A percentile compares a stretch with the other conserved stretches of the same genome.
Evolutionary conservation across 2,329 filamentous ascomycete species (phyloP).

Genomic region (Thelonectria olida): DNA sequence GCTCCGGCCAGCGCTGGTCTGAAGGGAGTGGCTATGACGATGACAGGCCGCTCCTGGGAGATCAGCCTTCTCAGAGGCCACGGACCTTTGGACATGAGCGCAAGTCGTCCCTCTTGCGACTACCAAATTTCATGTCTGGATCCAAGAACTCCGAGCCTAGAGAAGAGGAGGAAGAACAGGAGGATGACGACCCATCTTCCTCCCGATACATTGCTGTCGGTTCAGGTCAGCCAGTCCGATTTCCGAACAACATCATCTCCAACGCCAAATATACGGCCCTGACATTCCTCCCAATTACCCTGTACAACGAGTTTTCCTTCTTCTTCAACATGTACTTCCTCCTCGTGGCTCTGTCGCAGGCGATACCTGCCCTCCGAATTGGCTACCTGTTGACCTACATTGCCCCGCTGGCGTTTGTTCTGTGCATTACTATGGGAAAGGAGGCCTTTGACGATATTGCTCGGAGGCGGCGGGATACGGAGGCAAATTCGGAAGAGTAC

Average conservation of each 20-base stretch:
- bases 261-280: constrained; percentile 98
- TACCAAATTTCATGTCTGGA: constrained; percentile 73
- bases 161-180: constrained; percentile 58
- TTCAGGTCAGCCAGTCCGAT: constrained; percentile 75
- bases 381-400: constrained; percentile 96
- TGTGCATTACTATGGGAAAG: constrained; percentile 92
- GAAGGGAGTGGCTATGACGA: constrained; percentile 71
- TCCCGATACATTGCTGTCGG: constrained; percentile 82
- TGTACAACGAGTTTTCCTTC: constrained; percentile 99
- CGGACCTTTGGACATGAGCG: constrained; percentile 42
- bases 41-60: constrained; percentile 72
- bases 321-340: constrained; percentile 99
- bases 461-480: constrained; percentile 84
- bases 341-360: constrained; percentile 91
- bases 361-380: constrained; percentile 88
- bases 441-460: constrained; percentile 95
- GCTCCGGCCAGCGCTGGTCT: constrained; percentile 63
- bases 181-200: constrained; percentile 71
- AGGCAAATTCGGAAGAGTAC: constrained; percentile 94
- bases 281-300: constrained; percentile 90
- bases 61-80: constrained; percentile 39
- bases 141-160: constrained; percentile 46
- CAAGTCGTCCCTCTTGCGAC: constrained; percentile 62
- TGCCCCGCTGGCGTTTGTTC: constrained; percentile 89
- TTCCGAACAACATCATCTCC: constrained; percentile 90